Percentiles rank a stretch among this genome's conserved stretches.
phyloP scores from a whole-genome alignment of 2,329 filamentous ascomycete species.

The Colletotrichum coccodes region DNA sequence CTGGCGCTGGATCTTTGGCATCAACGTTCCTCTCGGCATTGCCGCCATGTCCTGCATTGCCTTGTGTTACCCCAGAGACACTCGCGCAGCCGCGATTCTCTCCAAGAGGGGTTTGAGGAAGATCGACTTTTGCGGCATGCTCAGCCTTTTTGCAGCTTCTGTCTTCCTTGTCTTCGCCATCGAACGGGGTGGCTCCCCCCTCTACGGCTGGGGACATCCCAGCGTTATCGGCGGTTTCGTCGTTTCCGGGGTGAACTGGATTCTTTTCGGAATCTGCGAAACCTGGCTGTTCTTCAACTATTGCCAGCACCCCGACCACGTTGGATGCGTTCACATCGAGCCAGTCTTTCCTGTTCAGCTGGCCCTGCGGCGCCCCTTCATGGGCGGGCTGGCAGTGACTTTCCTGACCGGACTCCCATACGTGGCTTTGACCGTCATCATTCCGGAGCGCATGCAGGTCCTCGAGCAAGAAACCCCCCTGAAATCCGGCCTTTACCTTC shows the following conservation, averaged over 20 bases:
- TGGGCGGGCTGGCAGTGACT: slow-evolving; percentile 61
- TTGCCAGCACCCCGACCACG: slow-evolving; percentile 16
- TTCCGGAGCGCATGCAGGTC: slow-evolving; percentile 70
- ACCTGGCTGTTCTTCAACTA: slow-evolving; percentile 39
- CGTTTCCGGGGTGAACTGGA: slow-evolving; percentile 58
- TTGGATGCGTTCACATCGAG: slow-evolving; percentile 48
- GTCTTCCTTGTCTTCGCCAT: slow-evolving; percentile 65
- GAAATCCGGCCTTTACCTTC: slow-evolving; percentile 64
- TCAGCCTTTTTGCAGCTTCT: slow-evolving; percentile 61
- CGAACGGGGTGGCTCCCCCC: slow-evolving; percentile 65
- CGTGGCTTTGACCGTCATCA: slow-evolving; percentile 65
- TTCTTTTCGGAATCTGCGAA: slow-evolving; percentile 63
- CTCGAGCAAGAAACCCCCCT: slow-evolving; percentile 63
- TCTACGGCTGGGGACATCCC: slow-evolving; percentile 61
- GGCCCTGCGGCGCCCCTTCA: slow-evolving; percentile 59
- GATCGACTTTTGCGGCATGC: slow-evolving; percentile 64
- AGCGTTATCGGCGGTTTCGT: slow-evolving; percentile 60
- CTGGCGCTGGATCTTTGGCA: slow-evolving; percentile 71
- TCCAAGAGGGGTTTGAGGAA: slow-evolving; percentile 54
- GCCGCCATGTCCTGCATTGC: slow-evolving; percentile 57
- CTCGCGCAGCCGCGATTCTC: slow-evolving; percentile 44
- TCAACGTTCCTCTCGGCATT: slow-evolving; percentile 66
- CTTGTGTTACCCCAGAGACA: slow-evolving; percentile 55
- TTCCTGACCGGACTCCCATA: slow-evolving; percentile 68
- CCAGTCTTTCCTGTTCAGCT: slow-evolving; percentile 66